Base-by-base conservation (phyloP, 2,329 filamentous ascomycete genomes). In the Phyllosticta capitalensis region DNA sequence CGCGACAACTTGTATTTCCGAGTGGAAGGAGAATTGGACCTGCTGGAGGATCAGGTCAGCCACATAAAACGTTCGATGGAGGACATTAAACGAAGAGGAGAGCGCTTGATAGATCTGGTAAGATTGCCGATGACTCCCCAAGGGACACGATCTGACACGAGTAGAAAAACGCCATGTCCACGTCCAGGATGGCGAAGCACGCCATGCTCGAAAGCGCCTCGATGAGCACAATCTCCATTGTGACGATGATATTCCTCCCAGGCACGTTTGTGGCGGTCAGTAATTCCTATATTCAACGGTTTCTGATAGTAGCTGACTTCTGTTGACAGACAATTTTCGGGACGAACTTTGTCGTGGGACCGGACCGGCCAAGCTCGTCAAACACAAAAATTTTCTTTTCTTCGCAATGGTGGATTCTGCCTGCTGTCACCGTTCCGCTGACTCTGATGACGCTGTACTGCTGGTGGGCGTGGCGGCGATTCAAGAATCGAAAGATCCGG, bases 181-280 rank as follows among this genome's bases (percentile, higher is more conserved):
- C 55, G 19, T 58, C 60, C 9, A 61, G 59, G 14, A 56, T 63
- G 28, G 61, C 55, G 3, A 59, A 14, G 22, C 61, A 61, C 19
- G 52, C 61, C 9, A 59, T 63, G 59, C 53, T 56, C n/a, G 61
- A 63, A 38, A 54, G 61, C 21, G 59, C 61, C 2, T 61, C 54
- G 9, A 63, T 61, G 59, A 33, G 49, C 19, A 59, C 56, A 19
- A 59, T 63, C n/a, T 55, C 61, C 9, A 33, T 59, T 17, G 48
- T 62, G 5, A 48, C 45, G n/a, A 62, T 57, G 24, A 14, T 28
- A 2, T 57, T 62, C 21, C 53, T 61, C 7, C 61, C 60, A 26
- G 54, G 53, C 21, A 22, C n/a, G 10, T 60, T 56, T 28, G 55
- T 56, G n/a, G 45, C 45, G 5, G 45, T 14, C 10, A 49, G n/a